These are phyloP conservation scores for Sanghuangporus baumii DNA, from an alignment of 1,284 basidiomycete genomes.

Conservation along the genomic window DNA sequence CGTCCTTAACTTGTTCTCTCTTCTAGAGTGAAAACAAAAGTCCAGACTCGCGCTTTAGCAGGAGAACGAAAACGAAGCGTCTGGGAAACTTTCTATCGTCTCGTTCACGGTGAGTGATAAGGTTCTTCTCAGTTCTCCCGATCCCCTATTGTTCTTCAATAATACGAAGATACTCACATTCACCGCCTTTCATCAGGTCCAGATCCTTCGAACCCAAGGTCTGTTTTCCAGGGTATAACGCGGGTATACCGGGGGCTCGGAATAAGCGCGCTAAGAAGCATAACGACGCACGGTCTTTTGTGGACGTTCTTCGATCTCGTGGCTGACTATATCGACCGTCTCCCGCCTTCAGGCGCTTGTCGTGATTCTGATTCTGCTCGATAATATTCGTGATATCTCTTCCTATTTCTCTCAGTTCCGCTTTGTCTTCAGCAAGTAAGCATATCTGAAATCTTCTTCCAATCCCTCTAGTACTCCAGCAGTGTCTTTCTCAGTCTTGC, in stretches of 20 bases:
- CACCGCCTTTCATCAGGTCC: conserved; percentile 44
- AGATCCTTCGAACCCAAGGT: conserved; percentile 65
- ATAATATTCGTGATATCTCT: not conserved
- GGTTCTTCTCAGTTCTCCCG: not conserved
- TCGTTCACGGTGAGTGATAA: conserved; percentile 58
- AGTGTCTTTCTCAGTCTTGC: not conserved
- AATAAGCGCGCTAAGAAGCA: conserved; percentile 75
- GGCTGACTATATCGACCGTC: conserved; percentile 66
- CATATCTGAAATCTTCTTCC: not conserved
- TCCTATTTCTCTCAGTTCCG: not conserved
- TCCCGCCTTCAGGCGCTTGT: conserved; percentile 33
- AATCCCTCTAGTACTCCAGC: not conserved
- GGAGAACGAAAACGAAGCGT: conserved; percentile 64
- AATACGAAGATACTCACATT: not conserved
- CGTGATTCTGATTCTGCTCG: not conserved
- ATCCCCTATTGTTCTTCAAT: not conserved
- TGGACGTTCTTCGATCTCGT: conserved; percentile 82
- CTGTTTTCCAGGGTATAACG: conserved; percentile 62
- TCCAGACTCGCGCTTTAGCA: conserved; percentile 84
- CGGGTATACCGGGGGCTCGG: conserved; percentile 83
- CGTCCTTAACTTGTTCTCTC: not conserved
- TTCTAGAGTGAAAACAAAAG: conserved; percentile 84
- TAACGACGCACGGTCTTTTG: conserved; percentile 77
- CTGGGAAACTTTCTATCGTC: conserved; percentile 67
- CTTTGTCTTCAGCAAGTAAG: not conserved